Base-by-base conservation (phyloP, 345 rosid genomes). In the Hibiscus tridactylites region DNA sequence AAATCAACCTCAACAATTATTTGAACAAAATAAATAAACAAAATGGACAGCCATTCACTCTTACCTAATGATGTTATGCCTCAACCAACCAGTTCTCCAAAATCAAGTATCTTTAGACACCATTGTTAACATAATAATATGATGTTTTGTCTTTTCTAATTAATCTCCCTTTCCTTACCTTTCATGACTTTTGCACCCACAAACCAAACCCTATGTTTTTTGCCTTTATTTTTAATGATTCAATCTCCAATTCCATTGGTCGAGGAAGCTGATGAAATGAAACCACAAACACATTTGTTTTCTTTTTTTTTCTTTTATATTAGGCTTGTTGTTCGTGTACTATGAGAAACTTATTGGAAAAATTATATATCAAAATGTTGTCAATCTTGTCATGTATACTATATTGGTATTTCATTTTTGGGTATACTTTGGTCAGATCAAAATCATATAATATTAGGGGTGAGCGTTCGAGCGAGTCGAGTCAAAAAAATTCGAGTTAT, bases 31-130 rank as follows among this genome's bases (percentile, higher is more conserved):
- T 52, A 15, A 50, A 50, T 1, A 15, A 50, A 50, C 2, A 13
- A 35, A 72, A 68, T 17, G 54, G 63, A 12, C 31, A 79, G 53
- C 13, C 44, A 58, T 59, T 26, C 57, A 33, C 13, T 67, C 71
- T 64, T 64, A 81, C 81, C 87, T 79, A 79, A 79, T 77, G 87
- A 81, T 79, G 84, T 77, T 71, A 79, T 71, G 80, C 47, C 74
- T 56, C 70, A 81, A 81, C 84, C 78, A 77, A 77, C 81, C 11
- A 0, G 29, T 28, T 39, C 33, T 31, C 28, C 39, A 35, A 16
- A 39, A 33, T 61, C 59, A 76, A 60, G 71, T 21, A 47, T 42
- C 54, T 64, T n/a, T 16, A 24, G 35, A 73, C 71, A 58, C 15
- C 66, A 15, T 71, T 71, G 44, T 24, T 10, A 57, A 57, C 33